phyloP scores from a whole-genome alignment of 2,329 filamentous ascomycete species.

The Bipolaris bicolor region DNA sequence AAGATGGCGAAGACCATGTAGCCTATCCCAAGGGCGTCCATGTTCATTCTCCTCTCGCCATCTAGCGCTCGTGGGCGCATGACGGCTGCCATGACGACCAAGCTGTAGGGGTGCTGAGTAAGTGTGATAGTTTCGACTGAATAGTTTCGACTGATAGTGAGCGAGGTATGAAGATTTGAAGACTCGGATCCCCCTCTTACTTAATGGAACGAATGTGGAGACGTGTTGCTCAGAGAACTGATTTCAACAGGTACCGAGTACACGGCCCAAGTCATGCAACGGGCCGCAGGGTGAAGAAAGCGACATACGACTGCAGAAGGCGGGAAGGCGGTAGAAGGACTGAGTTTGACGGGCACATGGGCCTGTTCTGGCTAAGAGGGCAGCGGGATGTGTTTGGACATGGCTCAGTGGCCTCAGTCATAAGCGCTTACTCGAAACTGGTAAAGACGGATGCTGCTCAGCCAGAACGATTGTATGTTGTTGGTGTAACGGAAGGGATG shows the following conservation, averaged over 20 bases:
- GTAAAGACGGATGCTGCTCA: constrained; percentile 36
- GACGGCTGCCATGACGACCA: constrained; percentile 43
- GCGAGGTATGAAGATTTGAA: constrained; percentile 19
- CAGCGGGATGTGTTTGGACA: constrained; percentile 37
- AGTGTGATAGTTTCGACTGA: constrained; percentile 16
- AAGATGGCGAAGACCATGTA: constrained; percentile 42
- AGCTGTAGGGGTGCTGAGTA: constrained; percentile 25
- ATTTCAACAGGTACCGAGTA: constrained; percentile 29
- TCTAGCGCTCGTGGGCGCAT: constrained; percentile 36
- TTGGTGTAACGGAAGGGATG: constrained; percentile 39
- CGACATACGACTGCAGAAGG: constrained; percentile 28
- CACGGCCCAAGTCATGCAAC: constrained; percentile 31
- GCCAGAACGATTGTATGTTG: constrained; percentile 32
- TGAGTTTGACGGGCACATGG: constrained; percentile 29
- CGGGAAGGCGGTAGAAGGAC: constrained; percentile 30
- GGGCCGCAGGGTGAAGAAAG: constrained; percentile 39
- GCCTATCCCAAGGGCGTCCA: constrained; percentile 39
- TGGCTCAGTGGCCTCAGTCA: constrained; percentile 25
- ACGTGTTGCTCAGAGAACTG: constrained; percentile 28
- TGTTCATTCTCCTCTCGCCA: constrained; percentile 37
- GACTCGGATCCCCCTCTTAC: constrained; percentile 33
- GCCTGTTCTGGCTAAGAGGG: constrained; percentile 22
- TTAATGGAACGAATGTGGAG: constrained; percentile 35
- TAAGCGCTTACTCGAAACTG: constrained; percentile 41
- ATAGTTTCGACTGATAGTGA: constrained; percentile 14